Conservation (phyloP, 2,329 filamentous ascomycete genomes). For the Hymenoscyphus fructigenus region DNA sequence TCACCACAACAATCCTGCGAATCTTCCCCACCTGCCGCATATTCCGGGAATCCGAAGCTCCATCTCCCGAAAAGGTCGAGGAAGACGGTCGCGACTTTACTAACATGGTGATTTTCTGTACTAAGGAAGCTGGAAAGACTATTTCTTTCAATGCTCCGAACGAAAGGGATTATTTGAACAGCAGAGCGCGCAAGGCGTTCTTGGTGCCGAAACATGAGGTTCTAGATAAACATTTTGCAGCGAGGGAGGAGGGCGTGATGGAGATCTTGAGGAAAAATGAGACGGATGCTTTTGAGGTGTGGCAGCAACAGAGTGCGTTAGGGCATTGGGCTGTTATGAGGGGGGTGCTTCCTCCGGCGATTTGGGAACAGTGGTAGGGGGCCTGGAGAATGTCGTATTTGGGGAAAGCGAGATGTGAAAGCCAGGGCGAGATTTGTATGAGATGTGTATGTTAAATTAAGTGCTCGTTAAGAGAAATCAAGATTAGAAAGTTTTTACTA, state of each 20-base stretch:
- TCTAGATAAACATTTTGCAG: slow-evolving; percentile 30
- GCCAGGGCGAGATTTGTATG: too few species aligned
- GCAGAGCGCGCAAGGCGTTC: slow-evolving; percentile 66
- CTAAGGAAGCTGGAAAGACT: slow-evolving; percentile 24
- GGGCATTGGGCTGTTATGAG: slow-evolving; percentile 95
- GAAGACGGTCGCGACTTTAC: slow-evolving; percentile 69
- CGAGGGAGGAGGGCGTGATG: slow-evolving; percentile 40
- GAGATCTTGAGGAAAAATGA: slow-evolving; percentile 61
- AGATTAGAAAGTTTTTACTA: too few species aligned
- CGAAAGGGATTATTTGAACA: slow-evolving; percentile 68
- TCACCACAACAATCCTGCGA: slow-evolving; percentile 76
- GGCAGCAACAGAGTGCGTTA: slow-evolving; percentile 72
- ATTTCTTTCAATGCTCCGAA: slow-evolving; percentile 67
- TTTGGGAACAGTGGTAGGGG: slow-evolving; percentile 79
- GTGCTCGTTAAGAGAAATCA: too few species aligned
- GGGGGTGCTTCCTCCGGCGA: slow-evolving; percentile 67
- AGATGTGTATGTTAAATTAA: neutral
- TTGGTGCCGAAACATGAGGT: slow-evolving; percentile 74
- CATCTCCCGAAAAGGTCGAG: slow-evolving; percentile 48
- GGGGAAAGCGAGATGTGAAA: too few species aligned
- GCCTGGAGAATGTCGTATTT: too few species aligned
- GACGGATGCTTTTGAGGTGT: slow-evolving; percentile 65
- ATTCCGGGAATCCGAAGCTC: slow-evolving; percentile 71
- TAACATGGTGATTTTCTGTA: slow-evolving; percentile 95
- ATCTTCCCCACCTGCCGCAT: slow-evolving; percentile 90